A percentile compares a stretch with the other conserved stretches of the same genome.
phyloP scores from a whole-genome alignment of 345 rosid species.

The Citrus hindsii region DNA sequence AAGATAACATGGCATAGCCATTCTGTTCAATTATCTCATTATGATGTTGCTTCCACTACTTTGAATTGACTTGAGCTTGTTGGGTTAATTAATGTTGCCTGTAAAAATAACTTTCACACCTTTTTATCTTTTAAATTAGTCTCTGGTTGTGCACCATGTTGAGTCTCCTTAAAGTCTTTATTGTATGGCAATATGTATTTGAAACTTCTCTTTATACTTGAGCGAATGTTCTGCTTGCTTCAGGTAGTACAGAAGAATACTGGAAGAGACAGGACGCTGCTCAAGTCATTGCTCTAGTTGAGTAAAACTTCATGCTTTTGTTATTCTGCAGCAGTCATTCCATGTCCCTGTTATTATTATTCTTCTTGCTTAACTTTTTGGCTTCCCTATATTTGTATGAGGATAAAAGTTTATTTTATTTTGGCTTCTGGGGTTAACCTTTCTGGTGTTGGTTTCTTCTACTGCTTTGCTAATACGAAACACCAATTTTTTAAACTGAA shows the following conservation, averaged over 20 bases:
- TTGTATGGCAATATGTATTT: not conserved
- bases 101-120: not conserved
- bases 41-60: not conserved
- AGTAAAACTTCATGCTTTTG: conserved; percentile 24
- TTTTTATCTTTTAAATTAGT: not conserved
- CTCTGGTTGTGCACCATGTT: not conserved
- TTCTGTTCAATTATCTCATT: not conserved
- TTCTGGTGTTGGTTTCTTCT: no score
- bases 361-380: not conserved
- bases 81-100: not conserved
- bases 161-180: not conserved
- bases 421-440: not conserved
- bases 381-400: not conserved
- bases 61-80: not conserved
- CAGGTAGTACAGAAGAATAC: conserved; percentile 86
- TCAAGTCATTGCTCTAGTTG: conserved; percentile 75
- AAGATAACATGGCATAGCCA: not conserved
- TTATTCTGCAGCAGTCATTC: not conserved
- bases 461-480: not conserved
- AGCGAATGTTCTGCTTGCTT: conserved; percentile 18
- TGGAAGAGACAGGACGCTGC: conserved; percentile 93
- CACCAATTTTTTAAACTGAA: not conserved
- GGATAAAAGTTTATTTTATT: not conserved
- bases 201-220: not conserved
- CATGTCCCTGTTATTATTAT: not conserved